These are phyloP conservation scores for Neurospora sp. DNA, from an alignment of 495 filamentous ascomycete genomes.

Conservation along the genomic window DNA sequence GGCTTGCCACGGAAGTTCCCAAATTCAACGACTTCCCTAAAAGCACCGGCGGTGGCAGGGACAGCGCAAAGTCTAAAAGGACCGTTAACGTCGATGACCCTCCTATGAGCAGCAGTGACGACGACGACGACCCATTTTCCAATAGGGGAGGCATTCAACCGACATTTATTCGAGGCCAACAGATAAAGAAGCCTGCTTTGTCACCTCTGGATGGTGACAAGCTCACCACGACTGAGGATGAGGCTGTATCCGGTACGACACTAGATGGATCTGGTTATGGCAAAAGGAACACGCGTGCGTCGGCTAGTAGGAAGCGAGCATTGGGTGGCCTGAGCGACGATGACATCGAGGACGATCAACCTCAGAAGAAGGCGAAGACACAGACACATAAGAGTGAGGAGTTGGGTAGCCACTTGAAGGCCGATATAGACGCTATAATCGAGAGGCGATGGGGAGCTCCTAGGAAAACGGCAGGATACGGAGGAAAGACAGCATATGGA, in stretches of 20 bases:
- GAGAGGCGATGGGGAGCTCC: not conserved
- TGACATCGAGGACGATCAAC: not conserved
- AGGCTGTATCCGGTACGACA: not conserved
- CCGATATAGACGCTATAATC: not conserved
- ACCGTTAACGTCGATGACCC: conserved; percentile 5
- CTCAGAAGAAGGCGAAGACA: conserved; percentile 3
- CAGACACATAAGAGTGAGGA: not conserved
- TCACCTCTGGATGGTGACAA: not conserved
- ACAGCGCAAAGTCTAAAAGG: not conserved
- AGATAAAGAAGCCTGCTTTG: not conserved
- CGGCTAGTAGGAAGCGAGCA: not conserved
- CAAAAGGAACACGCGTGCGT: not conserved
- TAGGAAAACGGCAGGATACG: not conserved
- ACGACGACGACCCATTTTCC: conserved; percentile 2
- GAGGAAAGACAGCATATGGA: not conserved
- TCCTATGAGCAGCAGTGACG: conserved; percentile 6
- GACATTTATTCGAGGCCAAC: not conserved
- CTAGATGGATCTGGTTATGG: not conserved
- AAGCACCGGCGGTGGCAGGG: not conserved
- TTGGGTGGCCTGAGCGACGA: not conserved
- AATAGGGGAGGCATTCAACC: not conserved
- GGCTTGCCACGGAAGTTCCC: no score
- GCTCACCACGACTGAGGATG: not conserved
- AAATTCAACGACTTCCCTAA: no score
- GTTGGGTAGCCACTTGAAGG: not conserved